Evolutionary conservation across 441 rosid species (phyloP), one percentile per base, ranked within the genome.

Genomic region (Populus hybrid): DNA sequence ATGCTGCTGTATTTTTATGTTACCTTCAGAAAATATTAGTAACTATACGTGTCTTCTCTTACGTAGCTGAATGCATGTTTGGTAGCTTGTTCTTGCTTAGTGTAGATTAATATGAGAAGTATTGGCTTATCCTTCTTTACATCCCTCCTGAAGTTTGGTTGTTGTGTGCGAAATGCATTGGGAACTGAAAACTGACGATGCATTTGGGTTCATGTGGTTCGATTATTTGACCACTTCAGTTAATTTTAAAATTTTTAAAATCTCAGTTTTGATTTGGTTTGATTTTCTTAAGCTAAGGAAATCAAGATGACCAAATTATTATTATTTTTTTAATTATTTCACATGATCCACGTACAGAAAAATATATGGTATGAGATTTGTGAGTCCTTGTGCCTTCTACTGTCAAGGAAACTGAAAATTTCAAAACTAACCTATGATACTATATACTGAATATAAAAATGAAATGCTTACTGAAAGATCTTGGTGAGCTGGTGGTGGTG

Each of bases 1-100:
- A 67, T 71, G 69, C 78, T 18, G 46, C 42, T 81, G 73, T 74
- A 66, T 74, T 73, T 40, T 70, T 59, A 57, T 69, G 68, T 32
- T 70, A 8, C n/a, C 50, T 54, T 20, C 36, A 73, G 69, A 64
- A 6, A 38, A n/a, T 42, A 50, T 61, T 64, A 38, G 75, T 74
- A 59, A 32, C 50, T 26, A 42, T 78, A 14, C 64, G 21, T 34
- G 64, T 66, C 64, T 74, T 69, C 54, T 59, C 64, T 74, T 72
- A 61, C 32, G 20, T 72, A 18, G 7, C n/a, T 35, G 46, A 69
- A 50, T 74, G 42, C 36, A 10, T 50, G 69, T 32, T 67, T 77
- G 28, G 67, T 69, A 67, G 67, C 61, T 72, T 54, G 34, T 20
- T 77, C 10, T 67, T 67, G 70, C 38, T 14, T 5, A 30, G 1